These are phyloP conservation scores for Fusarium buxicola DNA, from an alignment of 2,329 filamentous ascomycete species.

Conservation along the genomic window DNA sequence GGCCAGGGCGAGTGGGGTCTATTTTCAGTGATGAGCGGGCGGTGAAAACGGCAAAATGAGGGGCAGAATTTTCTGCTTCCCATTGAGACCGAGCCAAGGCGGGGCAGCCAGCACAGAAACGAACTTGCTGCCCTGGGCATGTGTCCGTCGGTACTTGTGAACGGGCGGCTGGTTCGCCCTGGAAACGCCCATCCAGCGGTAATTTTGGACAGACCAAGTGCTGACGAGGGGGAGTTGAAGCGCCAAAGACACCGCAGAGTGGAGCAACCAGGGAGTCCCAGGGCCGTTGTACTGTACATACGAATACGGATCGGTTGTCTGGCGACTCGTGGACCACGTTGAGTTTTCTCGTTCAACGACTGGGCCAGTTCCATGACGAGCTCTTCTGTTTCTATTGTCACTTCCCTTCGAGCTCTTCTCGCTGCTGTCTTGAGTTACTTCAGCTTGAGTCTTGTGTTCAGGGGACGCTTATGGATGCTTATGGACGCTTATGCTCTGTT, in stretches of 20 bases:
- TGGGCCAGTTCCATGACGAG: slow-evolving; percentile 22
- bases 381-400: background rate
- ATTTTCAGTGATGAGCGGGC: slow-evolving; percentile 40
- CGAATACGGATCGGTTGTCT: slow-evolving; percentile 35
- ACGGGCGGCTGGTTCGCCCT: slow-evolving; percentile 20
- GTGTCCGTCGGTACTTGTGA: slow-evolving; percentile 26
- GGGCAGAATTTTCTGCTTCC: slow-evolving; percentile 46
- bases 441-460: background rate
- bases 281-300: slow-evolving; percentile 21
- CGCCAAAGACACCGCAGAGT: slow-evolving; percentile 29
- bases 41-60: slow-evolving; percentile 47
- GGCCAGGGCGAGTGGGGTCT: slow-evolving; percentile 25
- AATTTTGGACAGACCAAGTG: background rate
- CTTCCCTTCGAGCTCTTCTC: slow-evolving; percentile 3
- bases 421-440: slow-evolving; percentile 1
- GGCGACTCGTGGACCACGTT: slow-evolving; percentile 39
- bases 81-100: slow-evolving; percentile 33
- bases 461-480: slow-evolving; percentile 9
- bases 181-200: slow-evolving; percentile 14
- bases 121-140: slow-evolving; percentile 3
- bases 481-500: slow-evolving; percentile 7
- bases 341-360: slow-evolving; percentile 41
- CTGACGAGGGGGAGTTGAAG: slow-evolving; percentile 2
- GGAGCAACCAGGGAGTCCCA: slow-evolving; percentile 32
- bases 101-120: slow-evolving; percentile 18